Base-by-base conservation (phyloP, 495 filamentous ascomycete species). In the Eremomyces bilateralis region DNA sequence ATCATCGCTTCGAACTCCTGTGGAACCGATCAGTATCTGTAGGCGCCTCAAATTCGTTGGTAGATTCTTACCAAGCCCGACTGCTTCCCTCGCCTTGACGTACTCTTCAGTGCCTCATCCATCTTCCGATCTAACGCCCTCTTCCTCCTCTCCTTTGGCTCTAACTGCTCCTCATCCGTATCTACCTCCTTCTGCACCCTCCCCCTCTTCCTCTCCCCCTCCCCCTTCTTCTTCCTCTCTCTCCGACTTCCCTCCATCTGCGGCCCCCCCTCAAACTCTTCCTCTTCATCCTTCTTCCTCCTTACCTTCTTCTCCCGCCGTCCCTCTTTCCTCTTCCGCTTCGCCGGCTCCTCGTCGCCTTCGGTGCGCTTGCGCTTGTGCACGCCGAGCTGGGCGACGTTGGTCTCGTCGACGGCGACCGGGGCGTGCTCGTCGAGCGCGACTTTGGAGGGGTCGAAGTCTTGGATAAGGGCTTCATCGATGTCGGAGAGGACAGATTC, bases 401-500 rank as follows among this genome's bases (percentile, higher is more conserved):
- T 81, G 33, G 80, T 78, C 42, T 90, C 80, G 45, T 95, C 90
- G 39, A 95, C 80, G 13, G 78, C 74, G 19, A 88, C 65, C 20
- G 65, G 60, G 6, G 74, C 73, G 21, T 73, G 69, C 30, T 32
- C 30, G 18, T 32, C 30, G 45, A 84, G 64, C 24, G 70, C 69
- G 31, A 83, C 68, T 20, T 71, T 70, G 36, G 64, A 66, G 0
- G 76, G 77, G 46, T 94, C 81, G 54, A 92, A 93, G 44, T 92
- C 72, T 30, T 78, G 74, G 54, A 99, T 93, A 51, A 90, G 74
- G 30, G 76, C 76, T 50, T 95, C 88, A 53, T 95, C 90, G 44
- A 97, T 75, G 52, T 97, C 88, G 6, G 84, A 94, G n/a, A 57
- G 49, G 16, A 41, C 53, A 21, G 46, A 50, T 33, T 52, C 52